Percentiles rank a stretch among this genome's conserved stretches.
phyloP scores from a whole-genome alignment of 192 early-diverging fungal genomes.

The Allomyces javanicus region DNA sequence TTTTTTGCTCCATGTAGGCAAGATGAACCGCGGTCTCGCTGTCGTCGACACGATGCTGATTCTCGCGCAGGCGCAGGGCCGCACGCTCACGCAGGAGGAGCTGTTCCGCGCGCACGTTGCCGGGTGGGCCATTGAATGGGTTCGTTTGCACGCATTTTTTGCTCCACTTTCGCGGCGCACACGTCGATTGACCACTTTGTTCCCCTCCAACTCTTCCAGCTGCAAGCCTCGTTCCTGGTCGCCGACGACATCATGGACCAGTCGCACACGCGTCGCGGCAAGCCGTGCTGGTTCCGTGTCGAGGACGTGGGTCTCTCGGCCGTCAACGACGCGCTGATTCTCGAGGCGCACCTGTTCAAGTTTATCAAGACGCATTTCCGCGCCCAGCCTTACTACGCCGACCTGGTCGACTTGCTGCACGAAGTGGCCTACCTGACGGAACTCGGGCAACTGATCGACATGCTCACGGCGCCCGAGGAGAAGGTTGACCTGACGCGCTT shows the following conservation, averaged over 20 bases:
- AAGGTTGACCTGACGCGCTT: slow-evolving; percentile 80
- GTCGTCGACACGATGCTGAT: slow-evolving; percentile 76
- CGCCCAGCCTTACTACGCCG: slow-evolving; percentile 62
- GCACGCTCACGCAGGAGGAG: slow-evolving; percentile 49
- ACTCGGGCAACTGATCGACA: slow-evolving; percentile 89
- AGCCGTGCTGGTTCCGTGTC: slow-evolving; percentile 89
- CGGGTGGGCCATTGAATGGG: slow-evolving; percentile 88
- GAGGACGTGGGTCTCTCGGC: slow-evolving; percentile 68
- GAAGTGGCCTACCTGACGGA: slow-evolving; percentile 93
- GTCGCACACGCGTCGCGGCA: slow-evolving; percentile 84
- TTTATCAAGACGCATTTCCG: slow-evolving; percentile 90
- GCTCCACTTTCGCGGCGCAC: not conserved
- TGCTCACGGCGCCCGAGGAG: slow-evolving; percentile 96
- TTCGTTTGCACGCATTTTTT: too few relatives aligned
- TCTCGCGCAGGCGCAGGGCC: slow-evolving; percentile 39
- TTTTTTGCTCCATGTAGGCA: slow-evolving; percentile 30
- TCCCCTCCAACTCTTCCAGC: slow-evolving; percentile 21
- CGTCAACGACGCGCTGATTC: slow-evolving; percentile 91
- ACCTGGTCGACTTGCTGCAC: slow-evolving; percentile 84
- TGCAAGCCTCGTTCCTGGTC: slow-evolving; percentile 97
- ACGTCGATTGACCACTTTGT: too few relatives aligned
- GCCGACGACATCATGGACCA: slow-evolving; percentile 98
- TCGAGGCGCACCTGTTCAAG: slow-evolving; percentile 80
- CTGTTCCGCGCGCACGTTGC: slow-evolving; percentile 69
- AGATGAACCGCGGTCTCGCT: slow-evolving; percentile 95